Evolutionary conservation across 2,329 filamentous ascomycete genomes (phyloP), one percentile per base, ranked within the genome.

Genomic region (Aspergillus hortae): DNA sequence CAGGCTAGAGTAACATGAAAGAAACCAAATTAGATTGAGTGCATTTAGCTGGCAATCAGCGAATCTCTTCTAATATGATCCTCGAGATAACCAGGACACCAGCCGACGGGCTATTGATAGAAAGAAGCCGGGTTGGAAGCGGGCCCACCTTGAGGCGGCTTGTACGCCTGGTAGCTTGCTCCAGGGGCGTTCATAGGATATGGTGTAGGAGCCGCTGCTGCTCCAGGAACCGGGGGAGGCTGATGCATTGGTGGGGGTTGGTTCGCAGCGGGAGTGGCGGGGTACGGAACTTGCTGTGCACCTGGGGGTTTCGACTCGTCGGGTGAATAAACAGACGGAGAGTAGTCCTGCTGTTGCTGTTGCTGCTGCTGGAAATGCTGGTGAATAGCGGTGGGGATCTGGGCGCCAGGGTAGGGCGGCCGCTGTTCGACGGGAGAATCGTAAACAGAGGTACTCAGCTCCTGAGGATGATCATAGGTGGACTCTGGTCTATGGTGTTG

Each of bases 401-500:
- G 60, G n/a, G 59, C 59, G 6, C 53, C 58, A 23, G 64, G 61
- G 49, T 71, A 75, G 15, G 67, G 62, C 49, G 69, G 64, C 42
- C 70, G 67, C 51, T 42, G 46, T 15, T 74, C 82, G 36, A 88
- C 79, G 40, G 88, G 88, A 3, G 87, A 88, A 68, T 91, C 87
- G 64, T 91, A 92, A 9, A 83, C 83, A 1, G 87, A 88, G 0
- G 88, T 90, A 23, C 88, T 86, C 44, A 92, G 77, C 72, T 92
- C 89, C 70, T 92, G 89, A 0, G 88, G 84, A 57, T 84, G 82
- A 25, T 85, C 84, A 61, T 87, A 88, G 10, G 83, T 87, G 67
- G 84, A 87, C 63, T 85, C 81, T 3, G 84, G 85, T 14, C 81
- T 82, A 51, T 82, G 82, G 51, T 74, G 69, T 21, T 67, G 59